Base-by-base conservation (phyloP, 768 basidiomycete species). In the Erythrobasidium yunnanense region DNA sequence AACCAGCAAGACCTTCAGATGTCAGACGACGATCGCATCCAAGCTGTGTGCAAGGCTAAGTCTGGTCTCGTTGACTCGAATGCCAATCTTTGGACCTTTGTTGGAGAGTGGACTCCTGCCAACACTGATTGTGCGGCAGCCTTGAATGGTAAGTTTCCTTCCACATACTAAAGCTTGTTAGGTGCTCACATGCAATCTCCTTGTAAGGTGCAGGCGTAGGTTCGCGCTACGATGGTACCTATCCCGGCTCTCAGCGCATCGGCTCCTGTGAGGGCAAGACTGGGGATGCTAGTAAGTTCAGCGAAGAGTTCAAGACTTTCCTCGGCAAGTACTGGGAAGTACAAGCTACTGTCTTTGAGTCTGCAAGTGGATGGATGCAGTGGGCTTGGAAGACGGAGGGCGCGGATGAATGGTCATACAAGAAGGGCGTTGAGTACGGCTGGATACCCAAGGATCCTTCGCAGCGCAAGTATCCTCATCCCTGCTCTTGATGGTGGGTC, bases 331-430 rank as follows among this genome's bases (percentile, higher is more conserved):
- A 80, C 75, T 95, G 86, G 85, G 90, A 91, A 74, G 88, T 87
- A 0, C 90, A 93, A 76, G 70, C 70, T 25, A 73, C 74, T 51
- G 69, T 71, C 0, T 77, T 71, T 67, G 77, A 77, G 70, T 68
- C 70, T 54, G 73, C 71, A 52, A 74, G 73, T 27, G 66, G 73
- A 22, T 73, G 68, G 63, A 62, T 74, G 65, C 69, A 68, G 67
- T 77, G 75, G 76, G 70, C 75, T 4, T 70, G 69, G 66, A 63
- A 70, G 65, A 68, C 55, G 23, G 88, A 90, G 75, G 77, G 77
- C 68, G 85, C 87, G 1, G 87, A 88, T 68, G 91, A 93, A 66
- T 95, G 91, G 91, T 81, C 86, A 0, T 93, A 93, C 78, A 82
- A 87, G 69, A 84, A 86, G 49, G 89, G 89, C 42, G 78, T 92